Evolutionary conservation across 441 rosid species (phyloP).

Genomic region (Raphanus hybrid): DNA sequence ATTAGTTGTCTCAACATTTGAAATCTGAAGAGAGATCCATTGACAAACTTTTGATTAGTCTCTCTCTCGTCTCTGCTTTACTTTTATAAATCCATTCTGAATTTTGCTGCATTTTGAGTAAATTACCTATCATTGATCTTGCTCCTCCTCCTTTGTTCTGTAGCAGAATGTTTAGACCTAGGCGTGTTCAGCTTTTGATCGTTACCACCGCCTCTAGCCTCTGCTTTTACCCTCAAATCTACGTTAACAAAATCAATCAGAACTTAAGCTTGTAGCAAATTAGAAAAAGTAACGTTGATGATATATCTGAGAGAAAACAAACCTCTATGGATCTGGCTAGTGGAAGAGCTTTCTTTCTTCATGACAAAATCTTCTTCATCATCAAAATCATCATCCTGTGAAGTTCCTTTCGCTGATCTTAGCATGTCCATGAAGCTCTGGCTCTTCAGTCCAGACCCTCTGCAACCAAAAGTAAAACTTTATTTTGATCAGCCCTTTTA

Average conservation of each 20-base stretch:
- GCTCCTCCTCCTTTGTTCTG: slow-evolving; percentile 96
- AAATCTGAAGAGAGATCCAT: slow-evolving; percentile 58
- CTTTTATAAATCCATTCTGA: neutral
- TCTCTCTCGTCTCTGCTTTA: neutral
- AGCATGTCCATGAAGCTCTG: slow-evolving; percentile 95
- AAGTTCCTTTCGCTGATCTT: slow-evolving; percentile 72
- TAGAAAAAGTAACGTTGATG: neutral
- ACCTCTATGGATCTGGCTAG: slow-evolving; percentile 63
- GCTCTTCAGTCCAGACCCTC: slow-evolving; percentile 64
- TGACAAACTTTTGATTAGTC: slow-evolving; percentile 11
- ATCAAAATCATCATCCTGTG: slow-evolving; percentile 70
- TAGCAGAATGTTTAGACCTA: slow-evolving; percentile 95
- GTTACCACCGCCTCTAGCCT: slow-evolving; percentile 55
- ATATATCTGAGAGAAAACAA: neutral
- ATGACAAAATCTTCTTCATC: slow-evolving; percentile 69
- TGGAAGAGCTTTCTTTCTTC: slow-evolving; percentile 72
- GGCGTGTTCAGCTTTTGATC: slow-evolving; percentile 87
- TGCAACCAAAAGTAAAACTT: slow-evolving; percentile 40
- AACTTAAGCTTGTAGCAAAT: neutral
- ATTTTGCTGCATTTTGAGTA: neutral
- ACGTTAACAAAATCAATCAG: slow-evolving; percentile 19
- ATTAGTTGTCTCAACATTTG: slow-evolving; percentile 84
- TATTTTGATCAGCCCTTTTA: slow-evolving; percentile 27
- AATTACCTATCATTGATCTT: slow-evolving; percentile 91
- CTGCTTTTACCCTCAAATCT: slow-evolving; percentile 70